phyloP scores from a whole-genome alignment of 441 rosid species.

The Brassica hybrid region DNA sequence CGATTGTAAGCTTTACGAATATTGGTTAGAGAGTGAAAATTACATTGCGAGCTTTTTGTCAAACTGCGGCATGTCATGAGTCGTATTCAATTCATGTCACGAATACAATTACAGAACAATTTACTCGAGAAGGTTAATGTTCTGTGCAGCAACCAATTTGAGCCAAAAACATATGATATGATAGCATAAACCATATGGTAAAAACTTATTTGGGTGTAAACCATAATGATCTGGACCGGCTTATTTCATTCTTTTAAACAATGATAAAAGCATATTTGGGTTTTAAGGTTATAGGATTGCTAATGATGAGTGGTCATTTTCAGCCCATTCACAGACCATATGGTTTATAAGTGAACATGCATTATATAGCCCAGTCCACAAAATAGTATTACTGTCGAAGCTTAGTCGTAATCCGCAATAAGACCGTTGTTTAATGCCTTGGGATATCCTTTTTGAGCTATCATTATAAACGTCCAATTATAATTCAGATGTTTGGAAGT shows the following conservation, averaged over 20 bases:
- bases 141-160: conserved; percentile 1
- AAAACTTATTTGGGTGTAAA: background rate
- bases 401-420: background rate
- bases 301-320: background rate
- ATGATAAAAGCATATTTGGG: background rate
- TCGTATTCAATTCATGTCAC: background rate
- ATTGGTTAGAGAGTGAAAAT: background rate
- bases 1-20: background rate
- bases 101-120: background rate
- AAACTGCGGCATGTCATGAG: background rate
- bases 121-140: background rate
- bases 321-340: conserved; percentile 3
- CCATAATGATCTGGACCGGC: conserved; percentile 1
- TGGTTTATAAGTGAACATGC: background rate
- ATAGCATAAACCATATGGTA: conserved; percentile 1
- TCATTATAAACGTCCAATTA: background rate
- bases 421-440: conserved; percentile 7
- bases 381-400: background rate
- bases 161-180: background rate
- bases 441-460: background rate
- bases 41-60: background rate
- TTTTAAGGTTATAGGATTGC: background rate
- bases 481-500: conserved; percentile 13
- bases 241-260: background rate
- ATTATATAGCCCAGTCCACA: background rate